phyloP scores from a whole-genome alignment of 306 rosid species.

The Luffa acutangula region DNA sequence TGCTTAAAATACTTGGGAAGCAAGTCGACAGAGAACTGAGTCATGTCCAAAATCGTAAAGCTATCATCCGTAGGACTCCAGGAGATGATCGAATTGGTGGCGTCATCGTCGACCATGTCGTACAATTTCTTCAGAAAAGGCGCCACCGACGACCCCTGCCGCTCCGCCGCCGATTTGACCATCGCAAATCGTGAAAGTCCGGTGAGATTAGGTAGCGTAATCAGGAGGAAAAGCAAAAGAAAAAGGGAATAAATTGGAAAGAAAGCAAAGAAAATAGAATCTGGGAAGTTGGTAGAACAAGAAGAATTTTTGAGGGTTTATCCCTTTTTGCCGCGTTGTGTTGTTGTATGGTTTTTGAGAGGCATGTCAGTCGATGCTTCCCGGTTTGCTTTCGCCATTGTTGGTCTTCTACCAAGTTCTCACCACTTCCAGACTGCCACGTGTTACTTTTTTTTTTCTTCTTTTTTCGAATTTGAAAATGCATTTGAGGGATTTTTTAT shows the following conservation, averaged over 20 bases:
- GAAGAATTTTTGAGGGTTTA: background rate
- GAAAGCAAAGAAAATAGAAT: background rate
- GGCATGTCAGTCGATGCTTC: background rate
- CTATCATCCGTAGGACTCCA: conserved; percentile 35
- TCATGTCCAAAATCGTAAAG: conserved; percentile 46
- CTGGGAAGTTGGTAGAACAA: background rate
- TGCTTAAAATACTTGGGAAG: conserved; percentile 73
- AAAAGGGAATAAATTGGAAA: background rate
- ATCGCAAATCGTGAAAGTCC: conserved; percentile 12
- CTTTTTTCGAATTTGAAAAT: no score
- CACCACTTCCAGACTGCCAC: background rate
- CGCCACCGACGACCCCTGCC: conserved; percentile 34
- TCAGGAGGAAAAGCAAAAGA: background rate
- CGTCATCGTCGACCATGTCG: conserved; percentile 57
- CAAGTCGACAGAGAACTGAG: conserved; percentile 49
- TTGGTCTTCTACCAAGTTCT: no score
- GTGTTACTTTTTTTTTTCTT: background rate
- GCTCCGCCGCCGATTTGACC: conserved; percentile 44
- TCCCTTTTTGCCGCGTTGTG: background rate
- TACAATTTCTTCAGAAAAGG: conserved; percentile 71
- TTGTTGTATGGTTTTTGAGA: background rate
- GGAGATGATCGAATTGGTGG: conserved; percentile 43
- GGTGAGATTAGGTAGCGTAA: background rate
- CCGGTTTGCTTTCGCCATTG: background rate
- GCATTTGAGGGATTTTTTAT: no score